Percentiles rank a stretch among this genome's conserved stretches.
These are phyloP conservation scores for Hypoxylon lenormandii DNA, from an alignment of 495 filamentous ascomycete genomes.

Conservation along the genomic window DNA sequence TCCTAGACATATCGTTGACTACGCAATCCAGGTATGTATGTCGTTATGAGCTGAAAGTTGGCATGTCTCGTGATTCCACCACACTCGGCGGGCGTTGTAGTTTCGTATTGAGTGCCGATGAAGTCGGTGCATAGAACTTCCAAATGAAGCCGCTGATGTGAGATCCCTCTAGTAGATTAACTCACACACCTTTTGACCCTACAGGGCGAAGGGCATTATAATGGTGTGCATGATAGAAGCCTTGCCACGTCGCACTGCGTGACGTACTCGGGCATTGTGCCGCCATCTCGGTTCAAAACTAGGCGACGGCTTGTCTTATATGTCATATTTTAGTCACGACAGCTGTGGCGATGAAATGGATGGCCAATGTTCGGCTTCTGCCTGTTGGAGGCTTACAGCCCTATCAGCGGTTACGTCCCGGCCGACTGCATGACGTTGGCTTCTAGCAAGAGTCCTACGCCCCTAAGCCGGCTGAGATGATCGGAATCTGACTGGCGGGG, in stretches of 20 bases:
- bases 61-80: conserved; percentile 22
- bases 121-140: conserved; percentile 18
- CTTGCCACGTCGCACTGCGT: conserved; percentile 32
- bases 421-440: conserved; percentile 1
- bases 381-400: conserved; percentile 8
- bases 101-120: conserved; percentile 25
- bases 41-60: conserved; percentile 16
- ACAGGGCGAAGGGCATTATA: conserved; percentile 19
- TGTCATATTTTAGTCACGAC: conserved; percentile 40
- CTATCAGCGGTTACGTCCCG: conserved; percentile 1
- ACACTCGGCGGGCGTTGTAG: neutral
- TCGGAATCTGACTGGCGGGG: conserved; percentile 10
- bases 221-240: conserved; percentile 21
- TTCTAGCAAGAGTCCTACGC: neutral
- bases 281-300: conserved; percentile 18
- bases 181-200: conserved; percentile 21
- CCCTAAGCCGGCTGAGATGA: conserved; percentile 3
- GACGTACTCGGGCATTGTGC: conserved; percentile 15
- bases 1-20: neutral
- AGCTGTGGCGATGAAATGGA: conserved; percentile 6
- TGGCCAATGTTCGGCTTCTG: conserved; percentile 3
- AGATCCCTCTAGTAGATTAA: conserved; percentile 31
- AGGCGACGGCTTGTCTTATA: conserved; percentile 26
- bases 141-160: conserved; percentile 39
- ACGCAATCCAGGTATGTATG: neutral